Percentiles rank a stretch among this genome's conserved stretches.
Conservation (phyloP, 176 grass and related monocot genomes). For the Urochloa ruziziensis region DNA sequence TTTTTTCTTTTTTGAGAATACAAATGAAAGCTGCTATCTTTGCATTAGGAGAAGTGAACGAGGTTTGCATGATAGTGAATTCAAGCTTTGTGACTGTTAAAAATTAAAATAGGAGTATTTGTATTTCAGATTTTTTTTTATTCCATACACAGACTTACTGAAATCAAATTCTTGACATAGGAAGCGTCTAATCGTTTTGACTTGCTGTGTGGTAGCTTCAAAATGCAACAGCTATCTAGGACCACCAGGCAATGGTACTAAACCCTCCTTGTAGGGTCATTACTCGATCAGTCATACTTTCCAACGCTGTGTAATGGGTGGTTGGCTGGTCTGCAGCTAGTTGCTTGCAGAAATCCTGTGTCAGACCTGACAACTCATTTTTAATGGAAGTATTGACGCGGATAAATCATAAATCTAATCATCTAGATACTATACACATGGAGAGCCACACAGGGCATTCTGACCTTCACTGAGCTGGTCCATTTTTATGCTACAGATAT, state of each 20-base stretch:
- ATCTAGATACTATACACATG: background rate
- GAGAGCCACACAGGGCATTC: conserved; percentile 12
- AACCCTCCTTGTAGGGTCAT: conserved; percentile 27
- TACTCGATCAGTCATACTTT: conserved; percentile 37
- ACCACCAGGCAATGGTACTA: conserved; percentile 24
- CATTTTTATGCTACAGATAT: conserved; percentile 4
- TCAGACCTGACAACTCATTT: conserved; percentile 30
- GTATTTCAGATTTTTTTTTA: background rate
- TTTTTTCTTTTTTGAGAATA: too few relatives aligned
- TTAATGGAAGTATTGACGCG: conserved; percentile 10
- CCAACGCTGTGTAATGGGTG: conserved; percentile 32
- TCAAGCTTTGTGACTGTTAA: too few relatives aligned
- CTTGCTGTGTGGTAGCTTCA: conserved; percentile 11
- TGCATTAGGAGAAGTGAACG: too few relatives aligned
- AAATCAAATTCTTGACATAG: conserved; percentile 4
- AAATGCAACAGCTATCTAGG: conserved; percentile 36
- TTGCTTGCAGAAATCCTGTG: conserved; percentile 40
- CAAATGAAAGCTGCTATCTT: too few relatives aligned
- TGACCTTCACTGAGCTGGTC: conserved; percentile 4
- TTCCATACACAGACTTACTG: background rate
- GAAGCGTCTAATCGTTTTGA: conserved; percentile 14
- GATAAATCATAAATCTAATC: conserved; percentile 17
- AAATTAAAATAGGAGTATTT: background rate
- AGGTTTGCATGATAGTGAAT: too few relatives aligned
- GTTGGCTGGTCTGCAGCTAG: conserved; percentile 45